Percentiles rank a stretch among this genome's conserved stretches.
Evolutionary conservation across 2,329 filamentous ascomycete species (phyloP).

Genomic region (Fusarium globosum): DNA sequence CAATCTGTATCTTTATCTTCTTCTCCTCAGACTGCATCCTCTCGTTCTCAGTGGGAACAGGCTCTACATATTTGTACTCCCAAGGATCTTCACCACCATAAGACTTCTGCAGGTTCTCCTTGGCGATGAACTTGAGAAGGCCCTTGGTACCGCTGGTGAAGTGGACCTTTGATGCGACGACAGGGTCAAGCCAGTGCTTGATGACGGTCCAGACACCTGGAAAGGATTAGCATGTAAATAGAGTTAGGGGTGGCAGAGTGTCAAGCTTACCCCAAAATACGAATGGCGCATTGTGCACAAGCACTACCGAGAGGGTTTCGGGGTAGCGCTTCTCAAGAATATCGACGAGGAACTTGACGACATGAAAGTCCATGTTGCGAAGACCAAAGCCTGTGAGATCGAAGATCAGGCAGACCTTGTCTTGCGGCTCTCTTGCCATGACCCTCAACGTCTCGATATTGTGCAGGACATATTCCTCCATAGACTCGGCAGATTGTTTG

Average conservation of each 20-base stretch:
- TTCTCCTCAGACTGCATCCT: slow-evolving; percentile 48
- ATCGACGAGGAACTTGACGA: slow-evolving; percentile 83
- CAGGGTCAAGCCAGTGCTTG: slow-evolving; percentile 79
- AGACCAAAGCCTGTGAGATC: slow-evolving; percentile 78
- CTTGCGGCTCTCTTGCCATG: slow-evolving; percentile 40
- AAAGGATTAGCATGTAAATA: neutral
- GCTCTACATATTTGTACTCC: slow-evolving; percentile 74
- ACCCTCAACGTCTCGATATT: slow-evolving; percentile 52
- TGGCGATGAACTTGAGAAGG: slow-evolving; percentile 69
- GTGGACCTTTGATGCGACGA: slow-evolving; percentile 78
- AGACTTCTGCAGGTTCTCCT: slow-evolving; percentile 66
- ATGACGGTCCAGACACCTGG: slow-evolving; percentile 69
- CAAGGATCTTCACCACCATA: slow-evolving; percentile 75
- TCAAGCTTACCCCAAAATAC: slow-evolving; percentile 63
- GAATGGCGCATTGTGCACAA: slow-evolving; percentile 82
- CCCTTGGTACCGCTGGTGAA: slow-evolving; percentile 73
- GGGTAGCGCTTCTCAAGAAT: slow-evolving; percentile 84
- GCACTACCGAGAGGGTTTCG: slow-evolving; percentile 75
- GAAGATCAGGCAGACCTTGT: slow-evolving; percentile 64
- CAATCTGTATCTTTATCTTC: slow-evolving; percentile 60
- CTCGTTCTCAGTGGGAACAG: slow-evolving; percentile 68
- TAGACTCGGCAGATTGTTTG: slow-evolving; percentile 47
- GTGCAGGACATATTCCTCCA: slow-evolving; percentile 54
- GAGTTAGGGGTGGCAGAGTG: rapidly evolving
- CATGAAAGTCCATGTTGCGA: slow-evolving; percentile 80